These are phyloP conservation scores for Marasmius fiardii DNA, from an alignment of 1,284 basidiomycete species.

Conservation along the genomic window DNA sequence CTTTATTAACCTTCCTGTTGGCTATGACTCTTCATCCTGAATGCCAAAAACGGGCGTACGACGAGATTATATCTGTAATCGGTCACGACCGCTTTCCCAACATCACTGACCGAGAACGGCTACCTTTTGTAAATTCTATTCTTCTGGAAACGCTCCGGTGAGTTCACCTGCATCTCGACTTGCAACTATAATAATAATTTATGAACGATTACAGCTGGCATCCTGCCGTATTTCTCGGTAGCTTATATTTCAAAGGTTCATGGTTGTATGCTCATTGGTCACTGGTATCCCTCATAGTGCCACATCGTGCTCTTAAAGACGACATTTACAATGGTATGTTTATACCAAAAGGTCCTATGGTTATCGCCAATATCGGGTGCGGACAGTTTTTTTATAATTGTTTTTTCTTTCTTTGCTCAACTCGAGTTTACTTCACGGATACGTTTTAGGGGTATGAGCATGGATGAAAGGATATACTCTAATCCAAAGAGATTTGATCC, in stretches of 20 bases:
- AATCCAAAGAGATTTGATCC: not conserved
- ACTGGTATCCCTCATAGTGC: no score
- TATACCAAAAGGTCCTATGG: constrained; percentile 2
- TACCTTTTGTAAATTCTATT: no score
- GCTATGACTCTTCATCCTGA: constrained; percentile 8
- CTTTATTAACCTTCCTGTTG: not conserved
- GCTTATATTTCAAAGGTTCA: no score
- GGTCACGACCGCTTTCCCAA: constrained; percentile 1
- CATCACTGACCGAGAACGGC: not conserved
- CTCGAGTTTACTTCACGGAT: no score
- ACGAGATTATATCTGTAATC: constrained; percentile 6
- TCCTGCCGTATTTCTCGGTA: no score
- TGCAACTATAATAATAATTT: no score
- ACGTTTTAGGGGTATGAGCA: constrained; percentile 2
- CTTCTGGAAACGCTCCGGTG: no score
- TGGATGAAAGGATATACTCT: not conserved
- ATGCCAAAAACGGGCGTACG: constrained; percentile 3
- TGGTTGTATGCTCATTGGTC: not conserved
- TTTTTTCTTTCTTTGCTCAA: not conserved
- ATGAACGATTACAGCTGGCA: no score
- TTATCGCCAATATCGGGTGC: not conserved
- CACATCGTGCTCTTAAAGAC: constrained; percentile 1
- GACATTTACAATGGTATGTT: constrained; percentile 3
- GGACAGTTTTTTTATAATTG: no score
- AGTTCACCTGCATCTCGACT: no score